Base-by-base conservation (phyloP, 805 yeast genomes). In the Cyberlindnera petersonii region DNA sequence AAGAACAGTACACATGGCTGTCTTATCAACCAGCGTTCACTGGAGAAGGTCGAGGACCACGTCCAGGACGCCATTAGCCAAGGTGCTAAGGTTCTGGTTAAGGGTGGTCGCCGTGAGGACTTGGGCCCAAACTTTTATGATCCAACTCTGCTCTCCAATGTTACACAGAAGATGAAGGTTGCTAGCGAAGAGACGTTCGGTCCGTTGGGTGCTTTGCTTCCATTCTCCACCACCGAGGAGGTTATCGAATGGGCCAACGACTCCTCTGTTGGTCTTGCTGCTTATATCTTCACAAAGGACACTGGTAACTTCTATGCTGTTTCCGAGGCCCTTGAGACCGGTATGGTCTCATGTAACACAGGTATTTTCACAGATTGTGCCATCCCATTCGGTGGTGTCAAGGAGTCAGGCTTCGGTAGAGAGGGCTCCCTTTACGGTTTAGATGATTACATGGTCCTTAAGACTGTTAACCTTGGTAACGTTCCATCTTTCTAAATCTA, bases 341-440 rank as follows among this genome's bases (percentile, higher is more conserved):
- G 85, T 29, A 77, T 76, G 81, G 82, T 78, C 17, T 67, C 79
- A 29, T 76, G 77, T 31, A 79, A 78, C 59, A 72, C 77, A 8
- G 81, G 81, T 37, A 49, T 73, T 3, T 73, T 75, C 55, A 70
- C 79, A 6, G 81, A 75, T 46, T 68, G 72, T 23, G 63, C 80
- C 5, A 52, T 77, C 33, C 83, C 84, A 46, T 72, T 72, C 43
- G 77, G 86, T 24, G 86, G 86, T 39, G 65, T 79, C 33, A 76
- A 77, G 48, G 77, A 77, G 50, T 74, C 82, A 19, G 86, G 86
- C 0, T 78, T 77, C 55, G 86, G 86, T 24, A 72, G 85, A 59
- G 86, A 80, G 58, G 85, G 85, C 14, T 74, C 82, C 2, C 58
- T 71, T 39, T 69, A 69, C 50, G 86, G 86, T 26, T 58, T 80